Evolutionary conservation across 257 asterid genomes (phyloP).

Genomic region (Primulina tabacum): DNA sequence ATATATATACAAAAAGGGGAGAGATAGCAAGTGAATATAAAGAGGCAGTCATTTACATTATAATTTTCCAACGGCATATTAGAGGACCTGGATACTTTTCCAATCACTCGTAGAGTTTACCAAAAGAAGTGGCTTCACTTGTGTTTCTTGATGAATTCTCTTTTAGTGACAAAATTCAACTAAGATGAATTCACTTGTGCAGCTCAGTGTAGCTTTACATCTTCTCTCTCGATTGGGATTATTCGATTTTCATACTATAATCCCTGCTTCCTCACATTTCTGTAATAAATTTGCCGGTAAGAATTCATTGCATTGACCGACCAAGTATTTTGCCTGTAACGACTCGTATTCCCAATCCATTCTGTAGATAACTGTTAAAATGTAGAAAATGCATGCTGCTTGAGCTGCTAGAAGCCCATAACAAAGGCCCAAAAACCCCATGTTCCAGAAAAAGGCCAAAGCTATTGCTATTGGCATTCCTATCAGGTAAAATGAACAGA

Average conservation of each 20-base stretch:
- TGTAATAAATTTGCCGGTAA: conserved; percentile 37
- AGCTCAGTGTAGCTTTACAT: conserved; percentile 1
- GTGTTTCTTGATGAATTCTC: background rate
- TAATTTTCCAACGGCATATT: conserved; percentile 14
- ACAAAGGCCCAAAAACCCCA: conserved; percentile 83
- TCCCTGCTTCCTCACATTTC: conserved; percentile 48
- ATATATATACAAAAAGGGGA: background rate
- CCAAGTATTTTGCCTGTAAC: conserved; percentile 60
- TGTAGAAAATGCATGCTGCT: conserved; percentile 63
- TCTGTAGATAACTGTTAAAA: conserved; percentile 50
- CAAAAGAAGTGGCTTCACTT: conserved; percentile 13
- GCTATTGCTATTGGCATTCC: conserved; percentile 86
- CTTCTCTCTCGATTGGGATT: background rate
- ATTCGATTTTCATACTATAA: conserved; percentile 21
- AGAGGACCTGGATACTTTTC: conserved; percentile 14
- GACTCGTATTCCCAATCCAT: conserved; percentile 85
- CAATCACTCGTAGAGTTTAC: conserved; percentile 16
- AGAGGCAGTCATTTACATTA: conserved; percentile 11
- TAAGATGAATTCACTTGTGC: too few species aligned
- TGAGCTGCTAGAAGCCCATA: conserved; percentile 94
- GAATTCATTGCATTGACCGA: conserved; percentile 46
- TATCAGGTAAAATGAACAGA: conserved; percentile 74
- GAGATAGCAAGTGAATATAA: background rate
- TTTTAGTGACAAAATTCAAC: too few species aligned
- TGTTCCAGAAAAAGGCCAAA: conserved; percentile 61